Conservation (phyloP, 2,329 filamentous ascomycete genomes). For the Aspergillus latus region DNA sequence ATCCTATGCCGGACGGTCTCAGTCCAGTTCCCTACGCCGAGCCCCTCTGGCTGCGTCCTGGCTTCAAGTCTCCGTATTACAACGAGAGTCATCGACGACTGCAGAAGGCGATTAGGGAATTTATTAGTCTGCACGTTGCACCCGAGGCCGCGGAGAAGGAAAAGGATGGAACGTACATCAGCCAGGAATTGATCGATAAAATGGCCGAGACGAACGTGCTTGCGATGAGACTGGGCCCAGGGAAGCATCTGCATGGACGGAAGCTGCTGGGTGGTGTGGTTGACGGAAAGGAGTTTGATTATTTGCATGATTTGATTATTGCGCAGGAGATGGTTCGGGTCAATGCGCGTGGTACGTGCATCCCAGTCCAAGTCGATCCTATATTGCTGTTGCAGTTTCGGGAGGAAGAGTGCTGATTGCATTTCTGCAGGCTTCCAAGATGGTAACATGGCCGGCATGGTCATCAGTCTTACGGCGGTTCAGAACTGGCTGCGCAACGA, state of each 20-base stretch:
- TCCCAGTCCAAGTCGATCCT: too few relatives aligned
- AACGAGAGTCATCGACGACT: constrained; percentile 69
- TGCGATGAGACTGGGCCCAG: constrained; percentile 80
- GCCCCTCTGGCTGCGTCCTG: constrained; percentile 75
- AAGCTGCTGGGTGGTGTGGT: constrained; percentile 67
- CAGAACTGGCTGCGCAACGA: constrained; percentile 74
- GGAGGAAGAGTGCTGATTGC: not conserved
- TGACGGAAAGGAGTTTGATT: constrained; percentile 79
- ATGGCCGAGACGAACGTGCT: constrained; percentile 70
- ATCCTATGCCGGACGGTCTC: constrained; percentile 65
- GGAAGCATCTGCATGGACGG: constrained; percentile 74
- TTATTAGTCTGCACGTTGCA: constrained; percentile 68
- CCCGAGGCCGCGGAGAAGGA: constrained; percentile 77
- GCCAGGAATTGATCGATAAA: constrained; percentile 68
- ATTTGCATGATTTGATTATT: constrained; percentile 79
- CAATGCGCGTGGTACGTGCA: constrained; percentile 59
- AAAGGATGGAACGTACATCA: constrained; percentile 68
- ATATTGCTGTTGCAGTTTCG: not conserved
- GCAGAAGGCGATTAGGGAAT: constrained; percentile 68
- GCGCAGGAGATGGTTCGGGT: constrained; percentile 70
- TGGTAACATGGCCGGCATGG: constrained; percentile 84
- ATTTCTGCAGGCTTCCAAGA: constrained; percentile 67
- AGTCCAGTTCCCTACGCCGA: constrained; percentile 80
- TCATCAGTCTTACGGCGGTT: constrained; percentile 75
- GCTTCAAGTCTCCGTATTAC: constrained; percentile 79